A percentile compares a stretch with the other conserved stretches of the same genome.
phyloP scores from a whole-genome alignment of 1,284 basidiomycete genomes.

The Taiwanofungus camphoratus region DNA sequence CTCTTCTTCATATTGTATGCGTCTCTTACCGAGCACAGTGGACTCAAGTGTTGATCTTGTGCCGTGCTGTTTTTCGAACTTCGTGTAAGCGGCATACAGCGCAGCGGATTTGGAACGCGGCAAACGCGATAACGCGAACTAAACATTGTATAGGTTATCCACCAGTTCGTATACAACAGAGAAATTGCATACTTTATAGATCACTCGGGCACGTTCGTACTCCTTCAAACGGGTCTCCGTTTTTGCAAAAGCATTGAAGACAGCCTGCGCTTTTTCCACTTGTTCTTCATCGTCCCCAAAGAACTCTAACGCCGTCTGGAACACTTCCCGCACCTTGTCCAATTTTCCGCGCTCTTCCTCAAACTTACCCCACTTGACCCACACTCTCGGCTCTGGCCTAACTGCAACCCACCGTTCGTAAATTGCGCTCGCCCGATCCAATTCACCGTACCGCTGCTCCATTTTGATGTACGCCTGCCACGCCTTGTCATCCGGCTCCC shows the following conservation, averaged over 20 bases:
- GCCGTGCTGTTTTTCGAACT: conserved; percentile 98
- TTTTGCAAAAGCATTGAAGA: conserved; percentile 95
- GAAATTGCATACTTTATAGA: conserved; percentile 76
- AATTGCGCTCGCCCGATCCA: conserved; percentile 86
- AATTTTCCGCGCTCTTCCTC: conserved; percentile 87
- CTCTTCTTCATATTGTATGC: conserved; percentile 98
- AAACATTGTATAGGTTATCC: too few relatives aligned
- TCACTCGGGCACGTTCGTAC: conserved; percentile 92
- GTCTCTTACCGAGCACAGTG: conserved; percentile 92
- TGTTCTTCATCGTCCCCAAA: conserved; percentile 97
- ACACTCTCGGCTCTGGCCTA: conserved; percentile 90
- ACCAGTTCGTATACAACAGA: not conserved
- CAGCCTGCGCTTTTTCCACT: conserved; percentile 94
- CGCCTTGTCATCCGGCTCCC: conserved; percentile 99
- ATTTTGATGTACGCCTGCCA: conserved; percentile 99
- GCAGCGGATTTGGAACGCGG: conserved; percentile 86
- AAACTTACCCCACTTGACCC: conserved; percentile 97
- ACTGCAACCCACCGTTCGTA: conserved; percentile 95
- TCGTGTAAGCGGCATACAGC: conserved; percentile 88
- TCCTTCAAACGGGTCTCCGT: conserved; percentile 97
- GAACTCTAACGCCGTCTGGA: conserved; percentile 94
- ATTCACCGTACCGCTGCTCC: conserved; percentile 90
- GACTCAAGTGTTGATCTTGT: conserved; percentile 84
- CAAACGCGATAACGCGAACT: conserved; percentile 88
- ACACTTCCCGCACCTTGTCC: conserved; percentile 93